Evolutionary conservation across 345 rosid species (phyloP).

Genomic region (Microcos paniculata): DNA sequence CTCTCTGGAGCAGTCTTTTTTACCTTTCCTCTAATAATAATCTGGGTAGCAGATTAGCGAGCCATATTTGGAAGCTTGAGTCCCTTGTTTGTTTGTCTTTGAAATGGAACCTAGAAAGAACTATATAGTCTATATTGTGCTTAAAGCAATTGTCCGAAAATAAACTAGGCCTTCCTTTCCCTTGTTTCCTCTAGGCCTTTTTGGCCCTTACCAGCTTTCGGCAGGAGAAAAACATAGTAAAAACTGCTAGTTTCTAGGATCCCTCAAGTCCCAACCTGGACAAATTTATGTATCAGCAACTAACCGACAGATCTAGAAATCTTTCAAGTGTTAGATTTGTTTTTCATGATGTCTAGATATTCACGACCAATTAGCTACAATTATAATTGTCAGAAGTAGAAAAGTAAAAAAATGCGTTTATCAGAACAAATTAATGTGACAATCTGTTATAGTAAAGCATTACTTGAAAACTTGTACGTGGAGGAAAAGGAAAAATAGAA

Average conservation of each 20-base stretch:
- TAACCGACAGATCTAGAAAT: neutral
- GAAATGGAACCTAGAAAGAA: too few relatives aligned
- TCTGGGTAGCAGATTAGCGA: too few relatives aligned
- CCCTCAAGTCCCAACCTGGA: neutral
- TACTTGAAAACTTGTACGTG: neutral
- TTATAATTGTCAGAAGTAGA: neutral
- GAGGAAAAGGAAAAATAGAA: neutral
- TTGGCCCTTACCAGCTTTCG: neutral
- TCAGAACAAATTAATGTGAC: neutral
- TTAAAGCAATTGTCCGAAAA: too few relatives aligned
- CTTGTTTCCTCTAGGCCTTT: neutral
- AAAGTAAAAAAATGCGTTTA: neutral
- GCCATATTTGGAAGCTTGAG: too few relatives aligned
- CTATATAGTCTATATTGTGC: too few relatives aligned
- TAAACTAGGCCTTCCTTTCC: too few relatives aligned
- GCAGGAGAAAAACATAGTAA: neutral
- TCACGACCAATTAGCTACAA: neutral
- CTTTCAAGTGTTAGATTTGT: neutral
- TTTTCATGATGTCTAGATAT: neutral
- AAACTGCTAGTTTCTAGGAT: neutral
- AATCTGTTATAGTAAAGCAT: neutral
- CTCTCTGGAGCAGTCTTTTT: too few relatives aligned
- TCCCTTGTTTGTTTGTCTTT: too few relatives aligned
- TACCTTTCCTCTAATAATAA: too few relatives aligned
- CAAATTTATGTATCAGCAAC: too few relatives aligned